Base-by-base conservation (phyloP, 2,329 filamentous ascomycete species). In the Xenoacremonium recifei region DNA sequence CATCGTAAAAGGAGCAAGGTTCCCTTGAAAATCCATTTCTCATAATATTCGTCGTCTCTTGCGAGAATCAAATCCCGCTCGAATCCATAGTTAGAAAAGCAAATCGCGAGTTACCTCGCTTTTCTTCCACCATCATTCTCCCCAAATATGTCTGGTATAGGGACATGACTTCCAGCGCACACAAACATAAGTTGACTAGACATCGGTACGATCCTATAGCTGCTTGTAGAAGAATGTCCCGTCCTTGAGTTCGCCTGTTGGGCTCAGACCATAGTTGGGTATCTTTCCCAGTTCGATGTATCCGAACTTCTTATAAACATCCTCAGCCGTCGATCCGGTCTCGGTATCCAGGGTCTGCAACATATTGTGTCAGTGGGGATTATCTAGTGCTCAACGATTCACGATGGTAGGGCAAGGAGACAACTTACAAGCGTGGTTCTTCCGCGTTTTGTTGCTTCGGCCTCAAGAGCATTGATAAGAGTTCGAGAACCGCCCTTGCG, bases 151-250 rank as follows among this genome's bases (percentile, higher is more conserved):
- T 35, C 39, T 41, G 42, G 36, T 41, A 44, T 48, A 18, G 32
- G 37, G 35, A 42, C 27, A 37, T 39, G 36, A 19, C 30, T 21
- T 32, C 29, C 18, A 40, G n/a, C 17, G n/a, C 6, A 9, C 23
- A 9, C 9, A 13, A 27, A 27, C 13, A 27, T 9, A 27, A 13
- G 23, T 27, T 13, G 23, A 34, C 15, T n/a, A 35, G 19, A 13
- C 33, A 9, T 7, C 6, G n/a, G 18, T 34, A 11, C 6, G 12
- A 20, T 33, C 17, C 11, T 49, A 44, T 25, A 84, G 62, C 43
- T 78, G 70, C 61, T 82, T 83, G 60, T 81, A 84, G 52, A 81
- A 79, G 51, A 81, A 78, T 1, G 73, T 70, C 39, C 72, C 73
- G 47, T 74, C 73, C 48, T 69, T 72, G 40, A 76, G 59, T 33